Evolutionary conservation across 371 early-diverging fungal species (phyloP), one percentile per base, ranked within the genome.

Genomic region (Phascolomyces articulosus): DNA sequence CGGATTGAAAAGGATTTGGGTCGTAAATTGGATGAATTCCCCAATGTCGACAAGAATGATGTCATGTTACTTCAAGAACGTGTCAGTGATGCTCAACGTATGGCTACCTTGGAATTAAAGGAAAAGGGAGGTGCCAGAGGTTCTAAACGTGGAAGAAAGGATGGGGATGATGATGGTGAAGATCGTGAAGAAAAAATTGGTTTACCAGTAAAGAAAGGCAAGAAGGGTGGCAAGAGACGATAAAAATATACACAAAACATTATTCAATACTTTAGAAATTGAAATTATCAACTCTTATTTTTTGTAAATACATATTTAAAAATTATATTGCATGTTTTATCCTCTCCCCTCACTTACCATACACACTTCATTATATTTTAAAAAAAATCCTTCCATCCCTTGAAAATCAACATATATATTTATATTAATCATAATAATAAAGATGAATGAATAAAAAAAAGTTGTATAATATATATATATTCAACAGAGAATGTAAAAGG

Each of bases 41-140:
- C 93, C n/a, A 24, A 20, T 24, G 71, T 87, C 10, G 87, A 90
- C 53, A 95, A 96, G 71, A 90, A 91, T 38, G 91, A 88, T 10
- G 95, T 96, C 34, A 70, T 97, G 85, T 56, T 96, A 72, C 80
- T 98, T 20, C 94, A 95, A 77, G 98, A 96, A 70, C 90, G 98
- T 49, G 98, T 98, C 4, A 77, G 85, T 21, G 98, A 98, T 77
- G 96, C 97, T 6, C 91, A 91, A 58, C 80, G 96, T 57, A 85
- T 93, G 48, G 97, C 97, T 11, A 84, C 80, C 11, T 64, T 85
- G 55, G 91, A 92, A 63, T 40, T 91, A 59, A 90, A 86, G 69
- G 91, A 91, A 60, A 74, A 82, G 44, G 85, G 83, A 40, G 77
- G 82, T 6, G 78, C 81, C 21, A 75, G 80, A 54, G 85, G 84